phyloP scores from a whole-genome alignment of 257 asterid species.

The Solanum dulcamara region DNA sequence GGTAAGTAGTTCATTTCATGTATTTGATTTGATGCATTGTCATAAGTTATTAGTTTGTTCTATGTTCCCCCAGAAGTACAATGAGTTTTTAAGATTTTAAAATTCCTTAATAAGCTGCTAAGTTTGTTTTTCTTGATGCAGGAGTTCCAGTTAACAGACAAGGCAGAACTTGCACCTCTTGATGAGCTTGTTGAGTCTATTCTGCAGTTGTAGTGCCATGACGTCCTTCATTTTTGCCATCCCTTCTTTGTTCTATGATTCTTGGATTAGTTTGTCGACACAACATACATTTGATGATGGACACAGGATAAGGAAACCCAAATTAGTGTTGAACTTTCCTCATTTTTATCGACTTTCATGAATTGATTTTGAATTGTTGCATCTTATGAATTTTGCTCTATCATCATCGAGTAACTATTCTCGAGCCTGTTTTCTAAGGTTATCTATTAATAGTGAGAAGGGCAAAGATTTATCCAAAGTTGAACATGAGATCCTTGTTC shows the following conservation, averaged over 20 bases:
- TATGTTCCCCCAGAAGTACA: neutral
- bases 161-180: constrained; percentile 81
- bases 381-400: neutral
- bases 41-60: neutral
- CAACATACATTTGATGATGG: neutral
- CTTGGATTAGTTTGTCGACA: neutral
- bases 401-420: neutral
- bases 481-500: neutral
- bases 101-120: neutral
- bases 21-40: neutral
- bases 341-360: neutral
- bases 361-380: neutral
- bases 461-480: neutral
- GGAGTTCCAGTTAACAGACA: constrained; percentile 74
- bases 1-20: constrained; percentile 19
- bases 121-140: constrained; percentile 9
- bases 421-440: neutral
- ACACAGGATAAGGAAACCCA: neutral
- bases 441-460: neutral
- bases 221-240: neutral
- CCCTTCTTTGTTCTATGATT: neutral
- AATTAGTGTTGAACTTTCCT: neutral
- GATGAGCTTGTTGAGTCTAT: constrained; percentile 71
- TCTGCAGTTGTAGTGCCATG: neutral
- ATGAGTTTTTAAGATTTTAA: neutral